Base-by-base conservation (phyloP, 495 filamentous ascomycete genomes). In the Xylaria longipes region DNA sequence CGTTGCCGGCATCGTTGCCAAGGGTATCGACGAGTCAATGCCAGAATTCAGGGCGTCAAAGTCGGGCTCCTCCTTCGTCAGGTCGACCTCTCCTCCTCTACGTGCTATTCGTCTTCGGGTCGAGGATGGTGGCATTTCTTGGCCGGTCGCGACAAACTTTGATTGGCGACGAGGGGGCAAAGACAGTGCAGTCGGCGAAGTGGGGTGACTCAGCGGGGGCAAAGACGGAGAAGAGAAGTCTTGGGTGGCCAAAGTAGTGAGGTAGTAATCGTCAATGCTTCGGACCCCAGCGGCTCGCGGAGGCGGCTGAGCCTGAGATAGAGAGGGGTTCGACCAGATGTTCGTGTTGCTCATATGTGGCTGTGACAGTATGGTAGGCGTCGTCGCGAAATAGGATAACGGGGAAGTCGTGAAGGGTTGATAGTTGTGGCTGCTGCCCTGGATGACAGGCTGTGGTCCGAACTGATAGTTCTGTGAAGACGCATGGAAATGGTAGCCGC, bases 211-310 rank as follows among this genome's bases (percentile, higher is more conserved):
- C 43, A 76, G 67, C 0, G 77, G 75, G 12, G 77, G 75, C n/a
- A 79, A 62, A 17, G 77, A 83, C 29, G 82, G 82, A 33, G 79
- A 83, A 33, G 81, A 82, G 60, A 82, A 83, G 35, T 81, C 69
- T 48, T 71, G 72, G 58, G 70, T 70, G 35, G 64, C 77, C 7
- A 83, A 71, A 39, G 75, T 45, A 60, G 74, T 37, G 5, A 80
- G 68, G 56, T 73, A 80, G 41, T 56, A 45, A 27, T 82, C 78
- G 74, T 83, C 82, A 61, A 58, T 25, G 58, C 37, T 22, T 72
- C 66, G 69, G 46, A 50, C 37, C 14, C 33, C 71, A 64, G 68
- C 5, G 20, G 25, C 25, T 37, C n/a, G 46, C 15, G 39, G 69
- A 17, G 6, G 46, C n/a, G 9, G 33, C 62, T 50, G 63, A 12